These are phyloP conservation scores for Tritrichomonas foetus DNA, from an alignment of 208 protist genomes.

Conservation along the genomic window DNA sequence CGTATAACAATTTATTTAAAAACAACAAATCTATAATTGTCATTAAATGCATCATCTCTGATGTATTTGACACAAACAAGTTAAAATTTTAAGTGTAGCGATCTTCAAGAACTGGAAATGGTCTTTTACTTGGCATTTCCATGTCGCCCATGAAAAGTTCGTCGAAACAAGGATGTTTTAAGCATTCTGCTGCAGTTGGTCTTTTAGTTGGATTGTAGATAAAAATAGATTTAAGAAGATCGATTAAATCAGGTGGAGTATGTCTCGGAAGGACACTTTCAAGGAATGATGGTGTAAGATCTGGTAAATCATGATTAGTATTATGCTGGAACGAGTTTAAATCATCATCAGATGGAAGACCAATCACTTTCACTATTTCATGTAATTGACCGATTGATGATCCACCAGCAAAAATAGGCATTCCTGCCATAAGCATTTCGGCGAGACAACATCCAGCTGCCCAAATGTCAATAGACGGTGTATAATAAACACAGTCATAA, in stretches of 20 bases:
- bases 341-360: not conserved
- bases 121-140: not conserved
- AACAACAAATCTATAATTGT: no score
- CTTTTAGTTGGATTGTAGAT: not conserved
- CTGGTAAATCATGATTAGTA: no score
- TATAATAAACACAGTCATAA: constrained; percentile 53
- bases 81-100: no score
- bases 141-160: not conserved
- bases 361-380: constrained; percentile 79
- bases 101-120: not conserved
- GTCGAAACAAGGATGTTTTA: not conserved
- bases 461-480: not conserved
- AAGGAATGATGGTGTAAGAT: no score
- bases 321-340: not conserved
- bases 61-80: no score
- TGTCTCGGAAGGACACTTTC: not conserved
- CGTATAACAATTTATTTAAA: no score
- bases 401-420: constrained; percentile 53
- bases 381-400: constrained; percentile 77
- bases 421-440: not conserved
- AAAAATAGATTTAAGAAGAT: not conserved
- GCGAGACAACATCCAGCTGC: not conserved
- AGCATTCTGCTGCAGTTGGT: not conserved
- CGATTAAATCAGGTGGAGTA: not conserved
- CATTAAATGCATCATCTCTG: no score